Evolutionary conservation across 805 yeast species (phyloP).

Genomic region (Candida chauliodis): DNA sequence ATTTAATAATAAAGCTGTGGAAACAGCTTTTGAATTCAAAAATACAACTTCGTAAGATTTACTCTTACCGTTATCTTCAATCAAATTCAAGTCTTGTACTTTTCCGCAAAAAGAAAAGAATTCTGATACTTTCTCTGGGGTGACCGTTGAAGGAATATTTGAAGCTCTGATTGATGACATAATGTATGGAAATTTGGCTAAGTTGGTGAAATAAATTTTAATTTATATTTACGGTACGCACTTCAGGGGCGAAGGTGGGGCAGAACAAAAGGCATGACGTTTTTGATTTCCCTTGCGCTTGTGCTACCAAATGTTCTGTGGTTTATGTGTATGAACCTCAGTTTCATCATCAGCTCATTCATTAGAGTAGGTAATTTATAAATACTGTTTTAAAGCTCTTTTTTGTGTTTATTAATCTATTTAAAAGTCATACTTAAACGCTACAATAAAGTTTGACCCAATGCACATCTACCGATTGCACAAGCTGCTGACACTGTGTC

Average conservation of each 20-base stretch:
- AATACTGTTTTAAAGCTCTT: no score
- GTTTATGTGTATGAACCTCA: no score
- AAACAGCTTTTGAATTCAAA: conserved; percentile 55
- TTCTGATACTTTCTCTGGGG: conserved; percentile 52
- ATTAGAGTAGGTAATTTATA: no score
- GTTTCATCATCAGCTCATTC: no score
- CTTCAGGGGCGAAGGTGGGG: no score
- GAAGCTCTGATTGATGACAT: conserved; percentile 51
- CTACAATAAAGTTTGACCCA: conserved; percentile 83
- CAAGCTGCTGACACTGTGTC: conserved; percentile 90
- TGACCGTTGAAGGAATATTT: conserved; percentile 48
- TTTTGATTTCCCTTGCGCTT: neutral
- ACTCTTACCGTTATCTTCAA: conserved; percentile 24
- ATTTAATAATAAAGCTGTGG: conserved; percentile 66
- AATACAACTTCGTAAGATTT: conserved; percentile 50
- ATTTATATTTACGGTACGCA: no score
- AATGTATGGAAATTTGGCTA: neutral
- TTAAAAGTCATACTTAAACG: no score
- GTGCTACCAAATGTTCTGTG: no score
- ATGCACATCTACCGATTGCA: conserved; percentile 87
- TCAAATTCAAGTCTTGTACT: conserved; percentile 31
- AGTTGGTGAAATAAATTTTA: neutral
- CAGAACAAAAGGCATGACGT: neutral
- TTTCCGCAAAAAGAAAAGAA: conserved; percentile 76
- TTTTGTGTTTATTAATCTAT: no score